These are phyloP conservation scores for Mycena rosella DNA, from an alignment of 768 basidiomycete genomes.

Conservation along the genomic window DNA sequence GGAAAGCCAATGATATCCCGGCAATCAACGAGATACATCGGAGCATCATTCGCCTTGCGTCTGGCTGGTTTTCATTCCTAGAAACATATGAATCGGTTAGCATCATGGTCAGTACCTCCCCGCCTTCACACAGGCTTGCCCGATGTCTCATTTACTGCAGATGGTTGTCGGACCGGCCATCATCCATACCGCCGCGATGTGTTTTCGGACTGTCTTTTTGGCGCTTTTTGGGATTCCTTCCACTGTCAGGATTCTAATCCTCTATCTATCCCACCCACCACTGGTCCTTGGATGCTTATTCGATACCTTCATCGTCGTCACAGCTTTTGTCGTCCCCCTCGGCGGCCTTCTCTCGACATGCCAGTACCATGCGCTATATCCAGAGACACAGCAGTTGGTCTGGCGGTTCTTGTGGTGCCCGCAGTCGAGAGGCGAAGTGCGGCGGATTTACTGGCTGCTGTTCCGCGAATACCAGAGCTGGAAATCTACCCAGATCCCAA, in stretches of 20 bases:
- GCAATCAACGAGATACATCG: no score
- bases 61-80: no score
- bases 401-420: not conserved
- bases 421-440: not conserved
- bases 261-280: no score
- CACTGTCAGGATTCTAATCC: not conserved
- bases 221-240: not conserved
- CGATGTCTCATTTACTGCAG: not conserved
- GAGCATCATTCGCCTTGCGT: no score
- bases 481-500: not conserved
- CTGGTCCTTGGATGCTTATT: not conserved
- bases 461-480: not conserved
- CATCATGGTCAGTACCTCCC: no score
- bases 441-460: not conserved
- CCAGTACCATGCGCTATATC: not conserved
- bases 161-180: not conserved
- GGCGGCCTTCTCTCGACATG: no score
- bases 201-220: not conserved
- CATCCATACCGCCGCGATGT: not conserved
- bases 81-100: no score
- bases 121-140: no score
- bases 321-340: no score
- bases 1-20: no score
- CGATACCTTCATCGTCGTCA: not conserved
- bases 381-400: not conserved